Conservation (phyloP, 2,329 filamentous ascomycete species). For the Pyrenophora teres region DNA sequence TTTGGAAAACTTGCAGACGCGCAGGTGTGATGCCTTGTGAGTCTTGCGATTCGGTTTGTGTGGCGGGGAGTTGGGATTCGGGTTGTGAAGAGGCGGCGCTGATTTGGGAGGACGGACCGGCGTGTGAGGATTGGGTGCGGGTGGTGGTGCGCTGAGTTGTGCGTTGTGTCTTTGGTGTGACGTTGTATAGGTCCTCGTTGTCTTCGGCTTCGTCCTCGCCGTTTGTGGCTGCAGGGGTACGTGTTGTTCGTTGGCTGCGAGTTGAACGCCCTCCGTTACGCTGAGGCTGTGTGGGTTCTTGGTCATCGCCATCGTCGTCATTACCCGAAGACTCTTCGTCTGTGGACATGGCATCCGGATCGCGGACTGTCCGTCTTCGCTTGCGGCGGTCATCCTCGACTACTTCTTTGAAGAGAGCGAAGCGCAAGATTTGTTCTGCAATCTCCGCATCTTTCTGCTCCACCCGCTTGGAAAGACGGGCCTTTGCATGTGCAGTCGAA, state of each 20-base stretch:
- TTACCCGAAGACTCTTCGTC: conserved; percentile 63
- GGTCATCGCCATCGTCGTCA: conserved; percentile 62
- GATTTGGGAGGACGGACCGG: conserved; percentile 58
- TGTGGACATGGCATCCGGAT: conserved; percentile 59
- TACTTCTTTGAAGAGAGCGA: conserved; percentile 96
- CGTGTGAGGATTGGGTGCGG: conserved; percentile 39
- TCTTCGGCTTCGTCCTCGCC: conserved; percentile 58
- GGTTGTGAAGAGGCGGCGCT: conserved; percentile 82
- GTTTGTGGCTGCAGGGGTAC: conserved; percentile 41
- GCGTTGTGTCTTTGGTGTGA: conserved; percentile 57
- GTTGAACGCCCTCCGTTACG: conserved; percentile 49
- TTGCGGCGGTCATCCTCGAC: conserved; percentile 77
- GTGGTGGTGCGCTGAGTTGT: conserved; percentile 39
- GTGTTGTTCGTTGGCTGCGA: conserved; percentile 35
- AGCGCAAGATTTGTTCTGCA: conserved; percentile 87
- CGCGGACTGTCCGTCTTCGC: conserved; percentile 74
- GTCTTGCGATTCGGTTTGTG: conserved; percentile 52
- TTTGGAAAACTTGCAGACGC: conserved; percentile 76
- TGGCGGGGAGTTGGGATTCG: conserved; percentile 69
- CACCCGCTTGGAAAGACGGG: conserved; percentile 82
- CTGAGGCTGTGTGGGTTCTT: conserved; percentile 31
- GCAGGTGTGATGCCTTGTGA: conserved; percentile 61
- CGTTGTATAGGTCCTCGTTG: conserved; percentile 60
- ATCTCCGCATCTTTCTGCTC: conserved; percentile 87
- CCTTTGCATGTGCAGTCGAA: conserved; percentile 92